A percentile compares a stretch with the other conserved stretches of the same genome.
Evolutionary conservation across 345 rosid species (phyloP).

Genomic region (Rhodamnia rubescens): DNA sequence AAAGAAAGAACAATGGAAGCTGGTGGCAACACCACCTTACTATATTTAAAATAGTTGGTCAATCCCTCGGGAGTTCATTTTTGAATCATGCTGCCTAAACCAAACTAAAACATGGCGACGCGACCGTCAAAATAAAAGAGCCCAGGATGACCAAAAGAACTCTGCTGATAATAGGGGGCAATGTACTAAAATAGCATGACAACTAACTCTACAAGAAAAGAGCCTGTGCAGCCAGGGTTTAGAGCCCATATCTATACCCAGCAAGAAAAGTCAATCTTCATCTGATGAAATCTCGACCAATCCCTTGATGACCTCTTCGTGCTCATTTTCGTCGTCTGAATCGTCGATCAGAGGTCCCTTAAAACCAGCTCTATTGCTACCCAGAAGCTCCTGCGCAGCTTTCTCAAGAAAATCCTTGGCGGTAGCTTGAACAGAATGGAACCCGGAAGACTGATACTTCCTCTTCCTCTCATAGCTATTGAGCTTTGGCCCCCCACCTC

Average conservation of each 20-base stretch:
- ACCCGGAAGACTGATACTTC: slow-evolving; percentile 54
- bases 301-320: not conserved
- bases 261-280: not conserved
- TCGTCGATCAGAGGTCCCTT: slow-evolving; percentile 57
- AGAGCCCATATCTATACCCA: not conserved
- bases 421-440: slow-evolving; percentile 49
- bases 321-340: slow-evolving; percentile 19
- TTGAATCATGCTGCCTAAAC: no score
- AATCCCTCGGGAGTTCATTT: no score
- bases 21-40: no score
- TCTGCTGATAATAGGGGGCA: not conserved
- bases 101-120: not conserved
- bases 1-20: not conserved
- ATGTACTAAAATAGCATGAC: not conserved
- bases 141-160: not conserved
- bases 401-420: slow-evolving; percentile 88
- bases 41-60: no score
- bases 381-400: slow-evolving; percentile 77
- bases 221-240: no score
- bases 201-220: not conserved
- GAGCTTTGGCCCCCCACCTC: slow-evolving; percentile 46
- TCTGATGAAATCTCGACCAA: slow-evolving; percentile 3
- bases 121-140: no score
- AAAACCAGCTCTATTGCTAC: slow-evolving; percentile 37
- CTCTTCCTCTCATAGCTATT: slow-evolving; percentile 56